phyloP scores from a whole-genome alignment of 352 stramenopile genomes.

The Globisporangium emineosum region DNA sequence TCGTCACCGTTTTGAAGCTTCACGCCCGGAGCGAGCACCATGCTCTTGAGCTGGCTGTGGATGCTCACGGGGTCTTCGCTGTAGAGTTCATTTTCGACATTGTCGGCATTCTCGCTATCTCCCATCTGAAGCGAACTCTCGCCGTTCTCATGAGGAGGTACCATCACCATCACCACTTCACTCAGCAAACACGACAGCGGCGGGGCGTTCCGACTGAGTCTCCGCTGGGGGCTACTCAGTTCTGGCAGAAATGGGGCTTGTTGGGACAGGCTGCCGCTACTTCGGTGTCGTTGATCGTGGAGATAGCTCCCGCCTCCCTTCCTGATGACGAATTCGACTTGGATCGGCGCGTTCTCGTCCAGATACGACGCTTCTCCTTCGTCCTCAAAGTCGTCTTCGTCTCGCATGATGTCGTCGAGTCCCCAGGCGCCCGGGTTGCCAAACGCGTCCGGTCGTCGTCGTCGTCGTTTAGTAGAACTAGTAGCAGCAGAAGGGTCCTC shows the following conservation, averaged over 20 bases:
- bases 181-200: too few relatives aligned
- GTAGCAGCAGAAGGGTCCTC: background rate
- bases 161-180: background rate
- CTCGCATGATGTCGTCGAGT: background rate
- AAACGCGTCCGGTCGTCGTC: background rate
- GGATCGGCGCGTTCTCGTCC: slow-evolving; percentile 11
- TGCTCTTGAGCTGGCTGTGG: slow-evolving; percentile 8
- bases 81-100: background rate
- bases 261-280: background rate
- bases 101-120: background rate
- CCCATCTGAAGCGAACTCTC: background rate
- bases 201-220: background rate
- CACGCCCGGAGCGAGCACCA: slow-evolving; percentile 30
- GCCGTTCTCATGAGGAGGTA: background rate
- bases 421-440: background rate
- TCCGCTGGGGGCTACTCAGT: slow-evolving; percentile 8
- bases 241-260: slow-evolving; percentile 8
- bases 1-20: slow-evolving; percentile 23
- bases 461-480: background rate
- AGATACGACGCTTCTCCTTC: background rate
- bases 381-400: background rate
- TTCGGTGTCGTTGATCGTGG: background rate
- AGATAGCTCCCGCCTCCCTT: background rate
- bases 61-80: background rate
- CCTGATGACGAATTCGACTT: slow-evolving; percentile 20